These are phyloP conservation scores for Mrakia hoshinonis DNA, from an alignment of 768 basidiomycete genomes.

Conservation along the genomic window DNA sequence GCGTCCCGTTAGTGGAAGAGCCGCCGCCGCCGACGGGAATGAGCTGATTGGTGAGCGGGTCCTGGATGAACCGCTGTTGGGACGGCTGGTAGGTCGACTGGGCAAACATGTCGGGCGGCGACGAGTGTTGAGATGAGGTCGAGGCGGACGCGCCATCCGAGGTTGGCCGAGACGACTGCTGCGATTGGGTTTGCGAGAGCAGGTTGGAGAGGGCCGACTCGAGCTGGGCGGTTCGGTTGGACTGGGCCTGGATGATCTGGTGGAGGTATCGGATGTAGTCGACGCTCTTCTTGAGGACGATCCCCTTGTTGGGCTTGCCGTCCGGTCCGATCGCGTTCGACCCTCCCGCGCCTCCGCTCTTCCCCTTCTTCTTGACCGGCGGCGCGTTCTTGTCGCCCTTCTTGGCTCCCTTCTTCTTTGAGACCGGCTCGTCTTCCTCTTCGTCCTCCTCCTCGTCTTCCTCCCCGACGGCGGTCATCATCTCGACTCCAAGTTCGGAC, in stretches of 20 bases:
- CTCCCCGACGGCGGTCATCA: background rate
- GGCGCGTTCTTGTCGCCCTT: background rate
- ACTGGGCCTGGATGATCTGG: slow-evolving; percentile 72
- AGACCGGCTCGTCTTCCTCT: slow-evolving; percentile 42
- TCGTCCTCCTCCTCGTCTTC: slow-evolving; percentile 23
- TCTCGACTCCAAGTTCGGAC: slow-evolving; percentile 8
- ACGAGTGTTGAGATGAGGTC: background rate
- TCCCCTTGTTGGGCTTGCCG: slow-evolving; percentile 89
- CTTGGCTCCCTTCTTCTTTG: slow-evolving; percentile 10
- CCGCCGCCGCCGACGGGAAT: background rate
- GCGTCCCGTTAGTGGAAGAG: background rate
- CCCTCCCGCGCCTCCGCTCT: slow-evolving; percentile 18
- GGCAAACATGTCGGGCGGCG: background rate
- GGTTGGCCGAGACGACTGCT: background rate
- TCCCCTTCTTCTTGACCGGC: slow-evolving; percentile 2
- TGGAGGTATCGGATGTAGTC: slow-evolving; percentile 70
- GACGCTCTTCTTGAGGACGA: slow-evolving; percentile 77
- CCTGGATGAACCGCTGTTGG: slow-evolving; percentile 1
- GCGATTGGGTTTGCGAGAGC: background rate
- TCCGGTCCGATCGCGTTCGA: slow-evolving; percentile 23
- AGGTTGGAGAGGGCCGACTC: slow-evolving; percentile 53
- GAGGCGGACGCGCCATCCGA: background rate
- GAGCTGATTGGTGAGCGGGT: slow-evolving; percentile 4
- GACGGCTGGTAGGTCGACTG: background rate
- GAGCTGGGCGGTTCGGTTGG: slow-evolving; percentile 65